Evolutionary conservation across 441 rosid genomes (phyloP).

Genomic region (Bruguiera hainesii): DNA sequence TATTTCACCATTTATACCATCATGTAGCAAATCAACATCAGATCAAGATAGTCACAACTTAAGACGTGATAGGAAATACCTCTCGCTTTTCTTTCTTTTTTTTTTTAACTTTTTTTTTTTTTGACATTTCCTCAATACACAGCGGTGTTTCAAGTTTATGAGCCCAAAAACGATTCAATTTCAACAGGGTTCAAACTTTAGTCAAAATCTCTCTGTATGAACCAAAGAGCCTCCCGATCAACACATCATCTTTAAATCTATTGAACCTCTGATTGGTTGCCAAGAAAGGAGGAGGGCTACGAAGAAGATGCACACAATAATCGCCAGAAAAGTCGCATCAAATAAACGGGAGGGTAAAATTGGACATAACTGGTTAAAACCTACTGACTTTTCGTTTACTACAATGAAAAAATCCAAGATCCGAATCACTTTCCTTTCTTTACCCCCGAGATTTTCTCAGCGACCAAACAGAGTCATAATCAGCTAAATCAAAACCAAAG

Average conservation of each 20-base stretch:
- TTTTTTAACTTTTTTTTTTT: background rate
- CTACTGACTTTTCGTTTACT: conserved; percentile 1
- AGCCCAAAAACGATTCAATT: background rate
- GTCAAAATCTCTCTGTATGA: background rate
- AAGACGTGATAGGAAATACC: background rate
- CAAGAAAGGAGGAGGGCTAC: background rate
- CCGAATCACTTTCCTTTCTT: background rate
- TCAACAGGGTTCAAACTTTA: background rate
- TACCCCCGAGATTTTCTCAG: background rate
- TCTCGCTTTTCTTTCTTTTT: background rate
- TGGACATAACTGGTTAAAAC: conserved; percentile 4
- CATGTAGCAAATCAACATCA: background rate
- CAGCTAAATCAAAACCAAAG: conserved; percentile 7
- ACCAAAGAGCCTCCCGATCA: background rate
- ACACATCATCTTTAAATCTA: conserved; percentile 10
- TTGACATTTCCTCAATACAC: background rate
- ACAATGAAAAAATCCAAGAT: background rate
- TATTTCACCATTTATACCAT: background rate
- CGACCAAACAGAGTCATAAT: background rate
- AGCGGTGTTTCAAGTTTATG: background rate
- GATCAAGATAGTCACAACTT: background rate
- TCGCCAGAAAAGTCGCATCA: background rate
- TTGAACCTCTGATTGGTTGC: conserved; percentile 3
- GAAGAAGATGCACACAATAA: background rate
- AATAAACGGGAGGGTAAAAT: background rate